phyloP scores from a whole-genome alignment of 2,329 filamentous ascomycete species.

The Harringtonia lauricola region DNA sequence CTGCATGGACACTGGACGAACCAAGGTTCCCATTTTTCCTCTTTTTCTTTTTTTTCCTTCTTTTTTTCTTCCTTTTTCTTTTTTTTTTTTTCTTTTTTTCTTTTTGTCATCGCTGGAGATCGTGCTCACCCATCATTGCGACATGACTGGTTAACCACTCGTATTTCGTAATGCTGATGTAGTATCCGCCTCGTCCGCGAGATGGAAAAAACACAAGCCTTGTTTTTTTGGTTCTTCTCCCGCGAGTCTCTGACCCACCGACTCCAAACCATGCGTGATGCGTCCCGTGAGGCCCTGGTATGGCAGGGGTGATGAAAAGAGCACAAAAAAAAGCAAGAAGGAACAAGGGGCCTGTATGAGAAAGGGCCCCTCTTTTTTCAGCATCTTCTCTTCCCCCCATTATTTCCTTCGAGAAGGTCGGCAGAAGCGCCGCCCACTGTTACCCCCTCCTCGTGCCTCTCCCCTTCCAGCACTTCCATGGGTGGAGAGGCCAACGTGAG shows the following conservation, averaged over 20 bases:
- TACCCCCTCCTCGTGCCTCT: neutral
- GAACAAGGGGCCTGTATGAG: neutral
- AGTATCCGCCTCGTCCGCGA: too few species aligned
- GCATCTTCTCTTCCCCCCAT: neutral
- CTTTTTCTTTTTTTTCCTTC: neutral
- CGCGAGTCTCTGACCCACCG: too few species aligned
- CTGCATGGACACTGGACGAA: too few species aligned
- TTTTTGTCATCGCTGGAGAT: neutral
- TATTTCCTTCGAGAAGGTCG: slow-evolving; percentile 6
- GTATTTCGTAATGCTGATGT: too few species aligned
- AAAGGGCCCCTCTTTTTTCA: neutral
- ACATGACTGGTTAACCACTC: too few species aligned
- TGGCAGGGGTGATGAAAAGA: too few species aligned
- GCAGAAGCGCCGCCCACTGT: slow-evolving; percentile 1
- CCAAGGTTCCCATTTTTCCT: too few species aligned
- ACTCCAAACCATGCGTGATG: too few species aligned
- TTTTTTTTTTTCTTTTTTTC: neutral
- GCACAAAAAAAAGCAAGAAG: neutral
- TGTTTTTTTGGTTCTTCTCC: too few species aligned
- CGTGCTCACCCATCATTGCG: neutral
- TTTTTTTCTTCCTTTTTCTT: neutral
- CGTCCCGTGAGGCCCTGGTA: too few species aligned
- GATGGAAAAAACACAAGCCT: too few species aligned
- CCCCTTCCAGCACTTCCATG: neutral
- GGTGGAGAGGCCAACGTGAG: too few species aligned